These are phyloP conservation scores for Suaeda aralocaspica DNA, from an alignment of 148 eudicot species.

Conservation along the genomic window DNA sequence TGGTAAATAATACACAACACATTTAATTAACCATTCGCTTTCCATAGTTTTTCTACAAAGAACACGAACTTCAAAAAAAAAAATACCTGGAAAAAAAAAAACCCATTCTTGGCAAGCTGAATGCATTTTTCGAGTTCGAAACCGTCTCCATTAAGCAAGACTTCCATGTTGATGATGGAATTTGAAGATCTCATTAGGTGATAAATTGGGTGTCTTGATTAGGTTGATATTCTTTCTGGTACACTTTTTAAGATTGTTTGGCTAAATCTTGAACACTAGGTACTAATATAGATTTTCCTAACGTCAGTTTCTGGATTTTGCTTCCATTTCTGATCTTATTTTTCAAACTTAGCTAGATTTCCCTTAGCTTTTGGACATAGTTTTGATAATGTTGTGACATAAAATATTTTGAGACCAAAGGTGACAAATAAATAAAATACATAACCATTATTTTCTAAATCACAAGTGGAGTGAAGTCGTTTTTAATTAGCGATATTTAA, in stretches of 20 bases:
- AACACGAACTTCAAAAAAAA: too few species aligned
- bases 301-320: background rate
- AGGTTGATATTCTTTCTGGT: slow-evolving; percentile 13
- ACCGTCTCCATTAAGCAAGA: slow-evolving; percentile 17
- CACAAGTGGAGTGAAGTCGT: too few species aligned
- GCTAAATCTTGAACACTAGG: slow-evolving; percentile 30
- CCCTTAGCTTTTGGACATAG: background rate
- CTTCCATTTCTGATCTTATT: background rate
- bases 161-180: slow-evolving; percentile 30
- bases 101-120: slow-evolving; percentile 37
- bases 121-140: slow-evolving; percentile 25
- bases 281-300: slow-evolving; percentile 27
- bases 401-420: too few species aligned
- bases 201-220: slow-evolving; percentile 2
- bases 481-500: too few species aligned
- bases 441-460: too few species aligned
- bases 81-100: slow-evolving; percentile 38
- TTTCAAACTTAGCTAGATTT: too few species aligned
- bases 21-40: too few species aligned
- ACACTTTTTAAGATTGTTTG: slow-evolving; percentile 4
- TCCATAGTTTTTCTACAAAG: too few species aligned
- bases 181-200: slow-evolving; percentile 6
- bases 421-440: too few species aligned
- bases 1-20: too few species aligned
- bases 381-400: too few species aligned